phyloP scores from a whole-genome alignment of 2,329 filamentous ascomycete genomes.

The Coniochaeta pulveracea region DNA sequence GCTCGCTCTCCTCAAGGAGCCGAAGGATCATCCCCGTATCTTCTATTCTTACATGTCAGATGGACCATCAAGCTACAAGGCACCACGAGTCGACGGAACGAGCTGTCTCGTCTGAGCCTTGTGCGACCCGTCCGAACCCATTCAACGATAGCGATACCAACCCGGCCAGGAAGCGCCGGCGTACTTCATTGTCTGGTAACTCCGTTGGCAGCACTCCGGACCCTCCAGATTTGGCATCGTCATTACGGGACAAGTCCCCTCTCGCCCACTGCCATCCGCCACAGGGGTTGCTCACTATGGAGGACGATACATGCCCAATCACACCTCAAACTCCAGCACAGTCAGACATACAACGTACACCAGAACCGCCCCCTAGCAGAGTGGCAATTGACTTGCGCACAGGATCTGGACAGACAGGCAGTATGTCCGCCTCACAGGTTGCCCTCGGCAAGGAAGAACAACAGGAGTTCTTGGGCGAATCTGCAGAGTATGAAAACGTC shows the following conservation, averaged over 20 bases:
- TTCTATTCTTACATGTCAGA: conserved; percentile 31
- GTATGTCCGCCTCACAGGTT: neutral
- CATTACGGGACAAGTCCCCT: no score
- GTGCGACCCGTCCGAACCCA: conserved; percentile 51
- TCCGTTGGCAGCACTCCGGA: conserved; percentile 33
- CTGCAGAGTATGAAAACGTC: conserved; percentile 17
- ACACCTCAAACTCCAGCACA: conserved; percentile 33
- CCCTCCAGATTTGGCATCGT: no score
- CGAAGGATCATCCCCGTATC: conserved; percentile 27
- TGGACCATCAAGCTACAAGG: conserved; percentile 37
- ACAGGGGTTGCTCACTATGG: conserved; percentile 23
- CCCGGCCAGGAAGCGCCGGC: conserved; percentile 48
- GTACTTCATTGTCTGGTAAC: conserved; percentile 40
- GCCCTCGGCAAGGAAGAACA: neutral
- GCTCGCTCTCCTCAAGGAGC: conserved; percentile 36
- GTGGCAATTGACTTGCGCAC: conserved; percentile 51
- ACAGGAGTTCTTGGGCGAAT: conserved; percentile 3
- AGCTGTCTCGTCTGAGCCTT: conserved; percentile 50
- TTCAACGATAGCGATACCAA: conserved; percentile 49
- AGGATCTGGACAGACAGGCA: conserved; percentile 19
- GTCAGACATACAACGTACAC: no score
- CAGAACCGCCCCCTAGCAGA: conserved; percentile 39
- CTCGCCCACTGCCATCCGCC: no score
- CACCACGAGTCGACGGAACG: conserved; percentile 43
- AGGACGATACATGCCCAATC: conserved; percentile 25